A percentile compares a stretch with the other conserved stretches of the same genome.
phyloP scores from a whole-genome alignment of 1,284 basidiomycete species.

The Puccinia horiana region DNA sequence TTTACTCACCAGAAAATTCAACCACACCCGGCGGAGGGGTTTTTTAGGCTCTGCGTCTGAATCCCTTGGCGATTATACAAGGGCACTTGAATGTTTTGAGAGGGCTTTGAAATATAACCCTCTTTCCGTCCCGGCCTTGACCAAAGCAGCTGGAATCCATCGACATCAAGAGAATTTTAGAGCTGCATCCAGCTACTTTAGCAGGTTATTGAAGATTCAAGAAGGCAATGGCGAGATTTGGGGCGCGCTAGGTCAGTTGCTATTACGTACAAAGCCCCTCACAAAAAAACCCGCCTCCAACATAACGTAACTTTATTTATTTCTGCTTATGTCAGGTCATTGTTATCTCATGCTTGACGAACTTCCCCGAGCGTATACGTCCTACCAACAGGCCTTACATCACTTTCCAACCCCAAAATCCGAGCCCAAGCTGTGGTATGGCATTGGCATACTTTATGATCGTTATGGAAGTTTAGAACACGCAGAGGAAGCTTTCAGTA shows the following conservation, averaged over 20 bases:
- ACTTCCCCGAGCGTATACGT: constrained; percentile 95
- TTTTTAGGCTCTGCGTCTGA: constrained; percentile 65
- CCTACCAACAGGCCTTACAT: constrained; percentile 97
- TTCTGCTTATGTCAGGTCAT: constrained; percentile 66
- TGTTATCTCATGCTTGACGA: constrained; percentile 99
- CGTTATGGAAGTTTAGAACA: constrained; percentile 97
- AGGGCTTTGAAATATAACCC: constrained; percentile 88
- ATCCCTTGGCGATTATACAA: constrained; percentile 84
- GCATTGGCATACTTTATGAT: constrained; percentile 97
- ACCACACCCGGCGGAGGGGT: too few species aligned
- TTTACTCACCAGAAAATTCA: constrained; percentile 53
- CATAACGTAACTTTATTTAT: not conserved
- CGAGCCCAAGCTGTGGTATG: constrained; percentile 99
- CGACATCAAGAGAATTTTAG: constrained; percentile 62
- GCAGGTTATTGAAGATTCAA: constrained; percentile 65
- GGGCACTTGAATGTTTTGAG: constrained; percentile 85
- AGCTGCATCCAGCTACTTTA: constrained; percentile 58
- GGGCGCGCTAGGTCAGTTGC: constrained; percentile 76
- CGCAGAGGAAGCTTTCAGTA: constrained; percentile 96
- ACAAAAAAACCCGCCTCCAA: constrained; percentile 50
- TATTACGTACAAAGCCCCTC: not conserved
- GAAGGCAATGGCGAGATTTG: constrained; percentile 92
- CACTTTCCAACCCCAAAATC: constrained; percentile 93
- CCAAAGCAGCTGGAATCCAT: constrained; percentile 76
- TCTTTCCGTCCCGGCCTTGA: constrained; percentile 79